Evolutionary conservation across 2,329 filamentous ascomycete species (phyloP), one percentile per base, ranked within the genome.

Genomic region (Cladophialophora chaetospira): DNA sequence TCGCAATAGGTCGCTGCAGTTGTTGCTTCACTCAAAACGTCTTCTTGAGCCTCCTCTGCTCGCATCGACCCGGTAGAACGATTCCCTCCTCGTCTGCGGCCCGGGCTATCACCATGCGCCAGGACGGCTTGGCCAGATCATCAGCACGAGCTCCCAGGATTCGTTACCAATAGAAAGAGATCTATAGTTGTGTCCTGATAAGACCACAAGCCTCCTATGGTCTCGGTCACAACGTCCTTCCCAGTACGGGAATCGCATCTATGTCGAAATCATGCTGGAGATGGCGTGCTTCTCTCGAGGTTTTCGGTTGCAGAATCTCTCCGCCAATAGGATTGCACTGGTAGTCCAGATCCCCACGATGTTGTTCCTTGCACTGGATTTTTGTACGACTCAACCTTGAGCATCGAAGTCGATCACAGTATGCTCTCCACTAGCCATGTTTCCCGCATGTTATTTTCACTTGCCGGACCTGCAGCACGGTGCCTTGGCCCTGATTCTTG

Each of bases 271-370:
- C 4, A 44, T n/a, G 40, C 11, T 35, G 28, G 38, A 31, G 49
- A 53, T 53, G 49, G 49, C 49, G 49, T 53, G 49, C 49, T 53
- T 45, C 28, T 19, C 21, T 31, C 49, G 33, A 53, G 15, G 40
- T 19, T 29, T 31, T 45, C 40, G 38, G 48, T 33, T 43, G 35
- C 35, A 21, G 31, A 29, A 42, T 19, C 6, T 28, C n/a, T 53
- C 40, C 26, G 29, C 49, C 49, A 53, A 53, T 53, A 21, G 19
- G 5, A 5, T 26, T 28, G 17, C 3, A 10, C 29, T 11, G 11
- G 3, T 21, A 35, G 31, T 8, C n/a, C 29, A 36, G 26, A 53
- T 53, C 49, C 29, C 40, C 49, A 45, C 49, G 25, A 45, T 40
- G 23, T 36, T 35, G 49, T 25, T 33, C 26, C 26, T 43, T 31